phyloP scores from a whole-genome alignment of 306 rosid genomes.

The Cucurbita maxima region DNA sequence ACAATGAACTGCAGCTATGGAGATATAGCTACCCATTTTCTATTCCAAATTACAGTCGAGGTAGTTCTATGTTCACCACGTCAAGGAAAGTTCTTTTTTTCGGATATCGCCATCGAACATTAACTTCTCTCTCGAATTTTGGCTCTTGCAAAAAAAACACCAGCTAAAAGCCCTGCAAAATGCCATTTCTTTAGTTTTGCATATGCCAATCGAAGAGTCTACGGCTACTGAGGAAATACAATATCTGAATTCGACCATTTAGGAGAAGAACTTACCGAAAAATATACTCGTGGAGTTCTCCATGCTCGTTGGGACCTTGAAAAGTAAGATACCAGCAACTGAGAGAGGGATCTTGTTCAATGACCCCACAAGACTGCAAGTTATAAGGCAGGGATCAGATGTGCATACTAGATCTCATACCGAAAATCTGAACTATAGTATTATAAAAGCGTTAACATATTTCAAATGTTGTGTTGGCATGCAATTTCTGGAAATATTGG shows the following conservation, averaged over 20 bases:
- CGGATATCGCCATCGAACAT: conserved; percentile 10
- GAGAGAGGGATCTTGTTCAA: conserved; percentile 97
- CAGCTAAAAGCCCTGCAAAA: conserved; percentile 79
- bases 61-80: neutral
- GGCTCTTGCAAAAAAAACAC: conserved; percentile 88
- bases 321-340: conserved; percentile 73
- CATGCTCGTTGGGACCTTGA: conserved; percentile 86
- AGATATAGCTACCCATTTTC: neutral
- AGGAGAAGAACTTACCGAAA: conserved; percentile 44
- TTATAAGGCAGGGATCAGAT: conserved; percentile 17
- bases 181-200: conserved; percentile 3
- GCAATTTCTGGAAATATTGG: neutral
- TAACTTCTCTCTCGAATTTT: conserved; percentile 70
- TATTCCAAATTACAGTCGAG: neutral
- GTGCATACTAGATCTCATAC: neutral
- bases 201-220: conserved; percentile 3
- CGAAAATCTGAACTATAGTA: neutral
- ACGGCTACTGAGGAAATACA: neutral
- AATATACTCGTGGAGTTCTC: conserved; percentile 85
- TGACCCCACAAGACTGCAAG: conserved; percentile 89
- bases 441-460: neutral
- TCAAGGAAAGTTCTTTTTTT: neutral
- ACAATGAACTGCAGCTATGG: neutral
- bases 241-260: neutral
- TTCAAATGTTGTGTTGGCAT: neutral